Evolutionary conservation across 2,329 filamentous ascomycete species (phyloP).

Genomic region (Akanthomyces dipterigenus): DNA sequence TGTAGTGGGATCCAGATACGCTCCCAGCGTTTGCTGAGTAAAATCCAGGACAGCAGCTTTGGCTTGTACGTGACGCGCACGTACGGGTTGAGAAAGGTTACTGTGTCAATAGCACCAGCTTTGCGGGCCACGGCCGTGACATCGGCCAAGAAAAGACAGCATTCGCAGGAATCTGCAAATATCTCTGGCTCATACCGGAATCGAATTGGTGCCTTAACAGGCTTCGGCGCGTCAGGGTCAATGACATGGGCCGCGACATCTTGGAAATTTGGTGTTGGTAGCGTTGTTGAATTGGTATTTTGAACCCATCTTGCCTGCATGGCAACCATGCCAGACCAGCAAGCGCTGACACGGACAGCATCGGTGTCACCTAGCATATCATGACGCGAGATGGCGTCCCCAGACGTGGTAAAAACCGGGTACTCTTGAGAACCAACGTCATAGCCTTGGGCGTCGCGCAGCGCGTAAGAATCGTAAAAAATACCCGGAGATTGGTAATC

Average conservation of each 20-base stretch:
- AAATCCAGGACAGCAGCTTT: slow-evolving; percentile 50
- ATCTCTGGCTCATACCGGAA: slow-evolving; percentile 54
- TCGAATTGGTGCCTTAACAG: slow-evolving; percentile 34
- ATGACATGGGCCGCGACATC: slow-evolving; percentile 27
- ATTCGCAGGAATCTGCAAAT: slow-evolving; percentile 59
- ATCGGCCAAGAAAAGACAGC: slow-evolving; percentile 51
- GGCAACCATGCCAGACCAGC: slow-evolving; percentile 72
- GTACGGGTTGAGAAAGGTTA: slow-evolving; percentile 69
- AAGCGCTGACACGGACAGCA: slow-evolving; percentile 63
- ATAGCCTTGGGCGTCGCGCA: slow-evolving; percentile 59
- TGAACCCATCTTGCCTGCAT: slow-evolving; percentile 57
- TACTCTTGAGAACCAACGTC: slow-evolving; percentile 58
- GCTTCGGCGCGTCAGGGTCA: slow-evolving; percentile 25
- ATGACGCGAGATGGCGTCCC: slow-evolving; percentile 46
- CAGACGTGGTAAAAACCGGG: slow-evolving; percentile 56
- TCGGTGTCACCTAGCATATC: slow-evolving; percentile 57
- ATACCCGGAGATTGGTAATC: slow-evolving; percentile 57
- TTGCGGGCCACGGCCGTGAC: slow-evolving; percentile 32
- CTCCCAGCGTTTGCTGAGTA: slow-evolving; percentile 57
- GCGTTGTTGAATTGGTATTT: slow-evolving; percentile 22
- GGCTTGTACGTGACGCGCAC: slow-evolving; percentile 63
- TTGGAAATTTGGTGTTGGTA: slow-evolving; percentile 28
- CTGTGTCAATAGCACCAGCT: slow-evolving; percentile 37
- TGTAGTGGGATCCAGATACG: slow-evolving; percentile 55
- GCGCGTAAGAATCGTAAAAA: slow-evolving; percentile 70